Evolutionary conservation across 345 rosid species (phyloP), one percentile per base, ranked within the genome.

Genomic region (Clausena lansium): DNA sequence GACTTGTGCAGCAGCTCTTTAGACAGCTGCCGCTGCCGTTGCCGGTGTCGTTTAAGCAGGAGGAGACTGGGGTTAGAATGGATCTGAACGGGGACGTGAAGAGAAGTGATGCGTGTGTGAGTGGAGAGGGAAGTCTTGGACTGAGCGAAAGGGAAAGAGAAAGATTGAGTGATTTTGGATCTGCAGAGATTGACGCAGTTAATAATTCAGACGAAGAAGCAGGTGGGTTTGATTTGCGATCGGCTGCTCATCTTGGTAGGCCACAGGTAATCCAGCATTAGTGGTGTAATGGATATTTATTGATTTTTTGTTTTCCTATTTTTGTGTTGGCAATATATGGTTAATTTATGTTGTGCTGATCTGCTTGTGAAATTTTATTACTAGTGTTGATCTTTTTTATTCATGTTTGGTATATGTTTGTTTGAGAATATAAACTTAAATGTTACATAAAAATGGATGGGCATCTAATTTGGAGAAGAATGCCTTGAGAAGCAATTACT

Each of bases 1-100:
- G 94, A 14, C 83, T 92, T 85, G 88, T 96, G 78, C 91, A 90
- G 24, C 99, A 93, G 78, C 88, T 96, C 61, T 93, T 90, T 64
- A 89, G 97, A 80, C 81, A 86, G 47, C 80, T 92, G 73, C 98
- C 68, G 61, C 80, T 92, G 73, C 98, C 68, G 9, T 54, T 70
- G 73, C 60, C 96, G 2, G 67, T 91, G 66, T 94, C 94, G 7
- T 91, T 96, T 57, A 83, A 86, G 70, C 90, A 79, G 5, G 91
- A 91, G 30, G 97, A 91, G 80, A 70, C 69, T 57, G 77, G 20
- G 28, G 76, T 68, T 41, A 70, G 80, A 6, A 24, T 20, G 78
- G 84, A 85, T 19, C 73, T 85, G 36, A 71, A 77, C 58, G 72
- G 79, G 71, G 47, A 54, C 25, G 61, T 63, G 28, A 85, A 80